Conservation (phyloP, 805 yeast genomes). For the Candida sanyiensis region DNA sequence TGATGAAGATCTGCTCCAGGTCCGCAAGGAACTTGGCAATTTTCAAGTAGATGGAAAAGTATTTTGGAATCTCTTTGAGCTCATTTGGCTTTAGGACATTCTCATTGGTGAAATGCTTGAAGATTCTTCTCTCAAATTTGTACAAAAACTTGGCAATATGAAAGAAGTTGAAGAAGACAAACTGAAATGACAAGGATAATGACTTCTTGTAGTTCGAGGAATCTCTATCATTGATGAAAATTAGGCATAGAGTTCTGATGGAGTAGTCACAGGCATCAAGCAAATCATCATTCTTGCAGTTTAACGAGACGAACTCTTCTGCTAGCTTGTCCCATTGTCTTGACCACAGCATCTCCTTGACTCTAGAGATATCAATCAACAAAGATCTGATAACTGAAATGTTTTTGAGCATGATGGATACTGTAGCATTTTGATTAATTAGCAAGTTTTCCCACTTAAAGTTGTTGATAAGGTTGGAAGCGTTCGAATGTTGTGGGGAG, state of each 20-base stretch:
- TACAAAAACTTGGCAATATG: slow-evolving; percentile 23
- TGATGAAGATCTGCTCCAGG: slow-evolving; percentile 22
- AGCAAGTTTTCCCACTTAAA: slow-evolving; percentile 31
- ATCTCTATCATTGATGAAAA: slow-evolving; percentile 22
- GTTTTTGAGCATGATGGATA: slow-evolving; percentile 35
- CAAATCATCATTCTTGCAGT: slow-evolving; percentile 22
- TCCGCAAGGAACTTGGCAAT: slow-evolving; percentile 25
- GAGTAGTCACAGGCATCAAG: slow-evolving; percentile 27
- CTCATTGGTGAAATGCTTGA: slow-evolving; percentile 14
- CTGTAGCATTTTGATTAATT: slow-evolving; percentile 20
- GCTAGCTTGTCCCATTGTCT: slow-evolving; percentile 29
- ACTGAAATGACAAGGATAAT: slow-evolving; percentile 20
- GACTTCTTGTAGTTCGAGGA: slow-evolving; percentile 23
- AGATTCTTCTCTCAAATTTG: slow-evolving; percentile 20
- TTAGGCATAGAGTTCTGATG: slow-evolving; percentile 20
- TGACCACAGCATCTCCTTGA: slow-evolving; percentile 35
- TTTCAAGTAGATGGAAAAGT: slow-evolving; percentile 22
- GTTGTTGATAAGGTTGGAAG: slow-evolving; percentile 34
- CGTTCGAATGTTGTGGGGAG: slow-evolving; percentile 35
- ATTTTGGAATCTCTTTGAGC: slow-evolving; percentile 17
- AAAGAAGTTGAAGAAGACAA: slow-evolving; percentile 24
- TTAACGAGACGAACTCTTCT: slow-evolving; percentile 18
- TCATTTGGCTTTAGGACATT: slow-evolving; percentile 14
- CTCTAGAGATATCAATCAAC: slow-evolving; percentile 31
- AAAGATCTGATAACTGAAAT: slow-evolving; percentile 31